Evolutionary conservation across 2,329 filamentous ascomycete species (phyloP), one percentile per base, ranked within the genome.

Genomic region (Thelonectria blattea): DNA sequence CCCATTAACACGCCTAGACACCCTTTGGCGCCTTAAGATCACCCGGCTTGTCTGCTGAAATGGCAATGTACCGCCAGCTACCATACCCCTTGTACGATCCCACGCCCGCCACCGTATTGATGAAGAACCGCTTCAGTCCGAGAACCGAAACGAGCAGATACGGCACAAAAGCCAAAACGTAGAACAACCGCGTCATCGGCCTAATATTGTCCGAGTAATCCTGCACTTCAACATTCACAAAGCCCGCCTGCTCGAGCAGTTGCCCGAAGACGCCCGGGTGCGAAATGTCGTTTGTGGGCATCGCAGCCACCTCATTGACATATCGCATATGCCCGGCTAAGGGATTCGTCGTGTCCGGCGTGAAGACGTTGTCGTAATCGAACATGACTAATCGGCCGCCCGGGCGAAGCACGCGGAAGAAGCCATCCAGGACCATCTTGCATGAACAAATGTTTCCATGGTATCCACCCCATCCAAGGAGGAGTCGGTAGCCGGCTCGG

Each of bases 381-480:
- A 79, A 76, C 48, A 82, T 67, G 1, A 75, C 78, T 6, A 85
- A 48, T 1, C 73, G 72, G 1, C 82, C 82, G 27, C 82, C 83
- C 2, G 81, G 81, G 22, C 73, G 72, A 6, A 85, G 70, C 0
- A 83, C 61, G 15, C 81, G 78, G 66, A 75, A 78, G 71, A 85
- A 84, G 17, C 79, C 79, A 8, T 62, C 64, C 2, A 83, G 71
- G 2, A 79, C 83, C 8, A 68, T 70, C 42, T 75, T 63, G 83
- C 81, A 64, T 86, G 83, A 0, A 84, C 82, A 48, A 86, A 78
- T 0, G 82, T 84, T 68, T 86, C 82, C 79, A 85, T 82, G 0
- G 83, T 85, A 68, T 85, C 86, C 30, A 81, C 72, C 4, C 82
- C 83, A 56, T 86, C 82, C 43, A 82, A 78, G 69, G 3, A 81